A percentile compares a stretch with the other conserved stretches of the same genome.
phyloP scores from a whole-genome alignment of 2,329 filamentous ascomycete genomes.

The Cadophora sp. region DNA sequence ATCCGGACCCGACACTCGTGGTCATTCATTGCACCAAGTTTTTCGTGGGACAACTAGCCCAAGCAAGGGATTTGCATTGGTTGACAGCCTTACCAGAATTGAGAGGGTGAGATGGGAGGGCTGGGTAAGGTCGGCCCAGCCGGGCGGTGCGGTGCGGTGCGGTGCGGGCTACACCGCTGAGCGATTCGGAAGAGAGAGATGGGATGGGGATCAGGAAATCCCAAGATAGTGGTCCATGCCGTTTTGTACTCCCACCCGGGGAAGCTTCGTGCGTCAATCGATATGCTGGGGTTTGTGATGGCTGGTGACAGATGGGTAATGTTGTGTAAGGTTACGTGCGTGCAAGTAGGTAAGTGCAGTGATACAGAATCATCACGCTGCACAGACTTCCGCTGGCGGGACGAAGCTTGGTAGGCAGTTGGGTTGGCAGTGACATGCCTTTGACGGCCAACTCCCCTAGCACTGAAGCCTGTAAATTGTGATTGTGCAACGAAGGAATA shows the following conservation, averaged over 20 bases:
- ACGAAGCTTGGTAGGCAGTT: constrained; percentile 11
- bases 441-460: not conserved
- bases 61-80: constrained; percentile 11
- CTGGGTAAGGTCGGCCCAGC: constrained; percentile 14
- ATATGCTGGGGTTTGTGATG: constrained; percentile 25
- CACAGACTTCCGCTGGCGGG: constrained; percentile 26
- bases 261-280: constrained; percentile 26
- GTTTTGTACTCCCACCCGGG: constrained; percentile 7
- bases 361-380: not conserved
- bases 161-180: constrained; percentile 22
- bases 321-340: constrained; percentile 8
- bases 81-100: constrained; percentile 18
- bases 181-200: constrained; percentile 4
- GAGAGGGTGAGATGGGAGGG: not conserved
- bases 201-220: constrained; percentile 10
- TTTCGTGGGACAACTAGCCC: not conserved
- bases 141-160: not conserved
- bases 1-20: constrained; percentile 8
- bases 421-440: constrained; percentile 16
- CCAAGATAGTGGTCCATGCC: constrained; percentile 23
- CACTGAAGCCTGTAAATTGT: not conserved
- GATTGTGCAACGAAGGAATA: constrained; percentile 10
- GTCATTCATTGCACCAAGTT: constrained; percentile 1
- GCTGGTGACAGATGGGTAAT: not conserved
- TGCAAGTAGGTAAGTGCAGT: not conserved